Conservation (phyloP, 306 rosid genomes). For the Trifolium pratense region DNA sequence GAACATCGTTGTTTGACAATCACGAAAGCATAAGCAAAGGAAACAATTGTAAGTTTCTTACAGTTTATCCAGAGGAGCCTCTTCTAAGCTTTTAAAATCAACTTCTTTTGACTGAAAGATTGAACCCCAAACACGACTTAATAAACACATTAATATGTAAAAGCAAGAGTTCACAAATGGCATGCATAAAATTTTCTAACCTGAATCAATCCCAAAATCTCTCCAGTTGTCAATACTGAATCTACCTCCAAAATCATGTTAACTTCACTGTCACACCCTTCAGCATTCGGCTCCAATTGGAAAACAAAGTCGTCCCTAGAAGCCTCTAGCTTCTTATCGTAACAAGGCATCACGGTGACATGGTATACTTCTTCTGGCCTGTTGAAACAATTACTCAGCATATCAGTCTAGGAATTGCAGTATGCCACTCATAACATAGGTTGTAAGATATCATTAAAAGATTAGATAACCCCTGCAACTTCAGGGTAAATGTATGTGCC, state of each 20-base stretch:
- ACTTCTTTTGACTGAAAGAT: constrained; percentile 72
- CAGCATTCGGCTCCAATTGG: constrained; percentile 51
- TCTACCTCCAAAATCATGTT: constrained; percentile 75
- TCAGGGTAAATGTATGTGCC: neutral
- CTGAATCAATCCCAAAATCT: constrained; percentile 90
- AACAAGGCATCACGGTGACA: constrained; percentile 98
- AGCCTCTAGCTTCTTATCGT: constrained; percentile 98
- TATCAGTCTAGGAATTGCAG: constrained; percentile 7
- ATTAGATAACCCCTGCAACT: constrained; percentile 11
- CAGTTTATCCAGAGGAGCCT: constrained; percentile 78
- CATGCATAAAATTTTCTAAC: constrained; percentile 47
- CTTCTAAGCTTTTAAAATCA: constrained; percentile 73
- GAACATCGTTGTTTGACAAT: constrained; percentile 27
- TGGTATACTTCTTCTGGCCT: constrained; percentile 89
- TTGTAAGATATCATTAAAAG: constrained; percentile 22
- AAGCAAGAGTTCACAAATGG: constrained; percentile 25
- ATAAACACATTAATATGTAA: constrained; percentile 19
- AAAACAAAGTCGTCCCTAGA: constrained; percentile 86
- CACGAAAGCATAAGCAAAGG: constrained; percentile 18
- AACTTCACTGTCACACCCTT: constrained; percentile 47
- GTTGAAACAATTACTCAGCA: constrained; percentile 39
- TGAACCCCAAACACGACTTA: constrained; percentile 26
- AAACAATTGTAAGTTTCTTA: constrained; percentile 51
- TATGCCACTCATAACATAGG: constrained; percentile 29
- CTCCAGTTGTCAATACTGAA: constrained; percentile 92